Percentiles rank a stretch among this genome's conserved stretches.
These are phyloP conservation scores for Podospora pseudopauciseta DNA, from an alignment of 495 filamentous ascomycete genomes.

Conservation along the genomic window DNA sequence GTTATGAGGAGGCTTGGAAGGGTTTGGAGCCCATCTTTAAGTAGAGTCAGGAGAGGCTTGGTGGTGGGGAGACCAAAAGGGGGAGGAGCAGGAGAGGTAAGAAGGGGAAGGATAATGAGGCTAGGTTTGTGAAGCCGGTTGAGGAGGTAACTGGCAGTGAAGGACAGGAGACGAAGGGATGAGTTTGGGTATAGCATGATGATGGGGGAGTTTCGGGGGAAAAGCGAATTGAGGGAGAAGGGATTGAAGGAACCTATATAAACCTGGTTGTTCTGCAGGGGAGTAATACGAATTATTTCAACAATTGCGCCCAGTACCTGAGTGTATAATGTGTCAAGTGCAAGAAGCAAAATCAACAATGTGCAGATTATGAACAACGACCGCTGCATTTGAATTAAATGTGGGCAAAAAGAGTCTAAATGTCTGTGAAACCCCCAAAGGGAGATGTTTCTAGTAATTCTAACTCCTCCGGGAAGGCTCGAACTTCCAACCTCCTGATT, in stretches of 20 bases:
- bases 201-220: background rate
- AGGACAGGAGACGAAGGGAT: background rate
- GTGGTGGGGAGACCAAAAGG: background rate
- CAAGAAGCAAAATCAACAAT: no score
- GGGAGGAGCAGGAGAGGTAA: background rate
- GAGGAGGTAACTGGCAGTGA: background rate
- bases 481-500: constrained; percentile 28
- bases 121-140: background rate
- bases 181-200: background rate
- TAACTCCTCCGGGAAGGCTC: constrained; percentile 16
- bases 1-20: constrained; percentile 42
- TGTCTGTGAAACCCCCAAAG: no score
- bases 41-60: background rate
- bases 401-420: no score
- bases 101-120: background rate
- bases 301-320: no score
- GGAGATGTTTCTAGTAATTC: background rate
- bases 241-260: background rate
- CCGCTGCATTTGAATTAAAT: no score
- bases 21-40: constrained; percentile 47
- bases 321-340: no score
- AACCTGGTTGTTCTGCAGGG: background rate
- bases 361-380: no score
- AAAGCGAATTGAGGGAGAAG: background rate
- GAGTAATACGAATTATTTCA: no score